Conservation (phyloP, 2,329 filamentous ascomycete genomes). For the Penicillium nordicum region DNA sequence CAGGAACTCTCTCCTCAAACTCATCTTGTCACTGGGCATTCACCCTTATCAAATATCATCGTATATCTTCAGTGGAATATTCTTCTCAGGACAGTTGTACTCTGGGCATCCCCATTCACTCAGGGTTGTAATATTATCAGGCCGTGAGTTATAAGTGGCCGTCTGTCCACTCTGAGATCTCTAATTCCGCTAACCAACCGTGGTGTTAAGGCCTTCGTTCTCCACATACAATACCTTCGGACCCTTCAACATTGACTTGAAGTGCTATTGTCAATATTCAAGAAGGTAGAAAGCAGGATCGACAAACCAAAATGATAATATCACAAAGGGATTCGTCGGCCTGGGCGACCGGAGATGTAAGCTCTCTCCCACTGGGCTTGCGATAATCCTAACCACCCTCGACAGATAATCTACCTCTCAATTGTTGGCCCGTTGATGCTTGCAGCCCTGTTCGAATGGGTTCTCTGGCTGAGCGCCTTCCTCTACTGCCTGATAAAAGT, state of each 20-base stretch:
- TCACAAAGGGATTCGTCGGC: not conserved
- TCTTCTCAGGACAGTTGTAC: not conserved
- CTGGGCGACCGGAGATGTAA: constrained; percentile 20
- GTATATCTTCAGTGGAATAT: not conserved
- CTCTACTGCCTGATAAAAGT: constrained; percentile 87
- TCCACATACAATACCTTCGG: not conserved
- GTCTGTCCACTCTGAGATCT: not conserved
- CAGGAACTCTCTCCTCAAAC: not conserved
- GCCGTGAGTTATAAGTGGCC: not conserved
- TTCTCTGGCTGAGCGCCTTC: constrained; percentile 91
- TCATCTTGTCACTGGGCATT: not conserved
- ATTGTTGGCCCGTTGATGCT: constrained; percentile 79
- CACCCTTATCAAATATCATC: not conserved
- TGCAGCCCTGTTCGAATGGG: constrained; percentile 85
- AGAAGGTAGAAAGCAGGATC: no score
- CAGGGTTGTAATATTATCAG: not conserved
- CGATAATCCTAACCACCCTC: not conserved
- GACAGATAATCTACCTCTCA: constrained; percentile 76
- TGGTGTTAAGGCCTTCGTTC: not conserved
- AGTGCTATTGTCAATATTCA: not conserved
- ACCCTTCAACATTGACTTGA: not conserved
- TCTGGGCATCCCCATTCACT: not conserved
- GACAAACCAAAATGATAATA: not conserved
- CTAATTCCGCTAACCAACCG: not conserved
- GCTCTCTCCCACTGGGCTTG: not conserved